Percentiles rank a stretch among this genome's conserved stretches.
Evolutionary conservation across 768 basidiomycete species (phyloP).

Genomic region (Podaxis mareebaensis): DNA sequence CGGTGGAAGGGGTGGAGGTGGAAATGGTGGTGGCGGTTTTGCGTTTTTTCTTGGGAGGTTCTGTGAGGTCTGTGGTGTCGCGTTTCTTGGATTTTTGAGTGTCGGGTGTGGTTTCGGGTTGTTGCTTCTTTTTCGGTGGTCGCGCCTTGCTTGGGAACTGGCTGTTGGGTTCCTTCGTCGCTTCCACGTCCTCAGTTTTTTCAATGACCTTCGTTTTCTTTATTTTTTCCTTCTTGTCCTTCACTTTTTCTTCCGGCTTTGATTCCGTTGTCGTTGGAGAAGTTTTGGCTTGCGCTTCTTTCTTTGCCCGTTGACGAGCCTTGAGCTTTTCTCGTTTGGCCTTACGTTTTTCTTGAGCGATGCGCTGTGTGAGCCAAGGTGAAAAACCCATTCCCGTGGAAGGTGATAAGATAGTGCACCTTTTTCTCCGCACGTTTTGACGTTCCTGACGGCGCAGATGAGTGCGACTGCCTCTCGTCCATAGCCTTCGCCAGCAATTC

Average conservation of each 20-base stretch:
- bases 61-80: background rate
- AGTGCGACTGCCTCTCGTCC: conserved; percentile 28
- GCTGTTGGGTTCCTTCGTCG: background rate
- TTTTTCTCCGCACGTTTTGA: conserved; percentile 69
- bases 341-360: conserved; percentile 41
- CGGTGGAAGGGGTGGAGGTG: background rate
- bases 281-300: conserved; percentile 13
- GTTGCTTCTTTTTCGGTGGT: no score
- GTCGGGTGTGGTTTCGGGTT: background rate
- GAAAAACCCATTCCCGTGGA: background rate
- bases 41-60: conserved; percentile 5
- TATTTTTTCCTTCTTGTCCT: conserved; percentile 13
- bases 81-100: conserved; percentile 9
- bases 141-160: background rate
- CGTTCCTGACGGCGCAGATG: conserved; percentile 24
- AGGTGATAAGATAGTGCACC: conserved; percentile 34
- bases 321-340: conserved; percentile 52
- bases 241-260: conserved; percentile 17
- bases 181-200: conserved; percentile 4
- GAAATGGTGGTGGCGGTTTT: background rate
- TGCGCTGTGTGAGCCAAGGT: conserved; percentile 39
- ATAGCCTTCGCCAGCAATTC: conserved; percentile 35
- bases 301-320: conserved; percentile 41
- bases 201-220: conserved; percentile 8
- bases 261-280: background rate